Percentiles rank a stretch among this genome's conserved stretches.
These are phyloP conservation scores for Pyrenophora graminea DNA, from an alignment of 2,329 filamentous ascomycete species.

Conservation along the genomic window DNA sequence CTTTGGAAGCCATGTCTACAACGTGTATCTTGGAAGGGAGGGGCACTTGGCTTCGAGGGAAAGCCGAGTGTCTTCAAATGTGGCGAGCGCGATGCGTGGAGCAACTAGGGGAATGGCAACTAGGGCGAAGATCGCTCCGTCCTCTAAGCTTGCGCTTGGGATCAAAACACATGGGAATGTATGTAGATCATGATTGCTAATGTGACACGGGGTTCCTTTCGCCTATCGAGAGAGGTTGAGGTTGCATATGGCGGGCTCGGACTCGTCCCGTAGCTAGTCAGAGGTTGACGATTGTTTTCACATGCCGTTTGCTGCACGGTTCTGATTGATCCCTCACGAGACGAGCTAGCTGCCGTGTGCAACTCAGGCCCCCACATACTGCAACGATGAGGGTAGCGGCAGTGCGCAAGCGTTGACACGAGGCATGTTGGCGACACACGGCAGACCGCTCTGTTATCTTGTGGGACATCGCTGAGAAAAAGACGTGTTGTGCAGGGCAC, in stretches of 20 bases:
- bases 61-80: not conserved
- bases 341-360: not conserved
- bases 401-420: not conserved
- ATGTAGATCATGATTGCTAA: constrained; percentile 6
- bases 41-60: not conserved
- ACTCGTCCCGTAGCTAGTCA: constrained; percentile 5
- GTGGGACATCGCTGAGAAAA: not conserved
- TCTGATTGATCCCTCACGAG: not conserved
- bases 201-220: not conserved
- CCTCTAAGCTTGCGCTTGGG: constrained; percentile 1
- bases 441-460: not conserved
- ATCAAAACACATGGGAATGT: not conserved
- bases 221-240: not conserved
- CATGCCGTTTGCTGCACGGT: not conserved
- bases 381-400: not conserved
- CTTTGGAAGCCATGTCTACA: constrained; percentile 7
- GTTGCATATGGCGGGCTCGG: not conserved
- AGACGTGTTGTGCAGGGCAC: not conserved
- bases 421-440: not conserved
- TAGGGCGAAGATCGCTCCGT: not conserved
- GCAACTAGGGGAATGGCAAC: constrained; percentile 5
- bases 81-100: constrained; percentile 5
- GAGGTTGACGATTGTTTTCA: not conserved
- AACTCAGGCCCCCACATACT: not conserved
- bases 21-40: not conserved